These are phyloP conservation scores for Sclerotinia subarctica DNA, from an alignment of 2,329 filamentous ascomycete genomes.

Conservation along the genomic window DNA sequence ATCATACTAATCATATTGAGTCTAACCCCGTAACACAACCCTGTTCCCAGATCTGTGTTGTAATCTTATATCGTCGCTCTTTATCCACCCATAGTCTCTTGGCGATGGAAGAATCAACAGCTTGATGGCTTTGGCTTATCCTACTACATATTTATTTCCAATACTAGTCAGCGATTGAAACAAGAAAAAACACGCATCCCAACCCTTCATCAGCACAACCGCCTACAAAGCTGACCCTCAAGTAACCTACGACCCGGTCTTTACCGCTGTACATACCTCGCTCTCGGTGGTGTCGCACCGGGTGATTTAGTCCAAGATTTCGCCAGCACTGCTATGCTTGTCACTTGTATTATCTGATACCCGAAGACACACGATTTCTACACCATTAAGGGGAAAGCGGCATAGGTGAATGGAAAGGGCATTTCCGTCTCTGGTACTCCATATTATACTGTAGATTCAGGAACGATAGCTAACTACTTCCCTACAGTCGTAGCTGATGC, in stretches of 20 bases:
- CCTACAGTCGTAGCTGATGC: conserved; percentile 40
- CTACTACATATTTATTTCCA: too few species aligned
- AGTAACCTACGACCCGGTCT: conserved; percentile 46
- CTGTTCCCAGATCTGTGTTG: not conserved
- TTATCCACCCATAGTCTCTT: not conserved
- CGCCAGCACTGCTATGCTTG: conserved; percentile 27
- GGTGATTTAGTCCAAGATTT: conserved; percentile 23
- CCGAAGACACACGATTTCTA: conserved; percentile 28
- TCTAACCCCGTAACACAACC: conserved; percentile 1
- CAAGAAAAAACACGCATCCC: too few species aligned
- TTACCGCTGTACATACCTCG: conserved; percentile 39
- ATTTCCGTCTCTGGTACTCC: conserved; percentile 15
- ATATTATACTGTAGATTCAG: conserved; percentile 42
- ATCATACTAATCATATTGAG: too few species aligned
- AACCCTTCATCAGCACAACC: conserved; percentile 31
- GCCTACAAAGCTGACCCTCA: conserved; percentile 26
- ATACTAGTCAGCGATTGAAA: too few species aligned
- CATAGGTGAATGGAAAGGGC: conserved; percentile 18
- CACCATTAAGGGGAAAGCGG: conserved; percentile 26
- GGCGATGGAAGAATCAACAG: conserved; percentile 45
- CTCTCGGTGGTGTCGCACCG: too few species aligned
- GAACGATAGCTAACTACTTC: conserved; percentile 43
- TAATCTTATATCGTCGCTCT: not conserved
- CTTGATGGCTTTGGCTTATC: conserved; percentile 49
- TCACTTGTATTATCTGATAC: conserved; percentile 27